phyloP scores from a whole-genome alignment of 2,329 filamentous ascomycete species.

The Nectriaceae sp. region DNA sequence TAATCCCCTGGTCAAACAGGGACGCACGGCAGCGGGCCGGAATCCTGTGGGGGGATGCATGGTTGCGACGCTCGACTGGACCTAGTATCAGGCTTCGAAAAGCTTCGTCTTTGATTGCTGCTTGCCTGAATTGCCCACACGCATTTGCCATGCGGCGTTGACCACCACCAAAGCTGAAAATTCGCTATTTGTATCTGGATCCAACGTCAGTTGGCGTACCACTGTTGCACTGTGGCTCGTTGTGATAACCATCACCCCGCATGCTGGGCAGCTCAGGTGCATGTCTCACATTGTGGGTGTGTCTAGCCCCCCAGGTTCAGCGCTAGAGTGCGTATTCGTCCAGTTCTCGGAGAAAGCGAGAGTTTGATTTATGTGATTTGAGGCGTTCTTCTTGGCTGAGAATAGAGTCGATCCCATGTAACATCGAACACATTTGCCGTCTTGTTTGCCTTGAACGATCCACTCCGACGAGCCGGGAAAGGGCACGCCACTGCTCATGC shows the following conservation, averaged over 20 bases:
- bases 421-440: background rate
- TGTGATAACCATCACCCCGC: conserved; percentile 14
- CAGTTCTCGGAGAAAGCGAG: background rate
- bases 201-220: conserved; percentile 1
- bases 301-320: conserved; percentile 1
- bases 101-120: background rate
- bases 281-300: conserved; percentile 9
- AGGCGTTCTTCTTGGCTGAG: too few species aligned
- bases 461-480: conserved; percentile 22
- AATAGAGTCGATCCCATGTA: too few species aligned
- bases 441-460: background rate
- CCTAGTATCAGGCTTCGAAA: background rate
- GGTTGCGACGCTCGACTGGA: background rate
- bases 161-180: too few species aligned
- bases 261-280: conserved; percentile 11
- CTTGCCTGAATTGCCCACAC: background rate
- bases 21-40: conserved; percentile 1
- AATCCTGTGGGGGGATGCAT: background rate
- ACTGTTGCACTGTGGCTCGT: background rate
- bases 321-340: background rate
- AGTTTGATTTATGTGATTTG: too few species aligned
- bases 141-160: background rate
- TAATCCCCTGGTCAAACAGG: background rate
- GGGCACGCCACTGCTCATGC: conserved; percentile 19
- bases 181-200: too few species aligned